Percentiles rank a stretch among this genome's conserved stretches.
Conservation (phyloP, 2,329 filamentous ascomycete species). For the Chrysosporium keratinophilum region DNA sequence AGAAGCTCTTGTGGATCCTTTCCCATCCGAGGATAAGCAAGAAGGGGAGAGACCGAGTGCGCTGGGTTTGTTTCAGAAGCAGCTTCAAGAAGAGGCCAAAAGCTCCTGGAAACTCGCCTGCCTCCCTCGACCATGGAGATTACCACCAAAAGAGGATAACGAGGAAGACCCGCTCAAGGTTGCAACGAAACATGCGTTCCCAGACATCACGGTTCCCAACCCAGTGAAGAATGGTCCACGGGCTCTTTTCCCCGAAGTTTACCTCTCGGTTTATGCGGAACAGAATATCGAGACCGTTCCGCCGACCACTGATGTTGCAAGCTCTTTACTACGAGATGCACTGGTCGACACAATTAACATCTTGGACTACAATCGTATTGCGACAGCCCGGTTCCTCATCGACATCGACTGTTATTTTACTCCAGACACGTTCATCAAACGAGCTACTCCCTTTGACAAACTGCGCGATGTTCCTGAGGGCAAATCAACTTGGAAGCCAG, state of each 20-base stretch:
- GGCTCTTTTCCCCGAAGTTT: slow-evolving; percentile 81
- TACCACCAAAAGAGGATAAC: slow-evolving; percentile 27
- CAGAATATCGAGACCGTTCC: slow-evolving; percentile 88
- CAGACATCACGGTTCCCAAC: slow-evolving; percentile 62
- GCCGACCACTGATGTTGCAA: slow-evolving; percentile 60
- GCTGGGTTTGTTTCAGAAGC: slow-evolving; percentile 72
- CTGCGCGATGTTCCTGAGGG: slow-evolving; percentile 57
- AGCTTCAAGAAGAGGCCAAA: slow-evolving; percentile 66
- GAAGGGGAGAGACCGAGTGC: slow-evolving; percentile 58
- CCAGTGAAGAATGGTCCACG: slow-evolving; percentile 63
- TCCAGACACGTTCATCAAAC: slow-evolving; percentile 80
- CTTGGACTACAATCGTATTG: slow-evolving; percentile 82
- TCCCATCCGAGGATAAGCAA: slow-evolving; percentile 44
- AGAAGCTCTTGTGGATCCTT: slow-evolving; percentile 78
- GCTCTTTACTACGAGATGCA: slow-evolving; percentile 73
- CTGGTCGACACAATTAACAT: slow-evolving; percentile 89
- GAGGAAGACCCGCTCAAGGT: slow-evolving; percentile 50
- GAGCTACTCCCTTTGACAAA: slow-evolving; percentile 84
- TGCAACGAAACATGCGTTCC: slow-evolving; percentile 64
- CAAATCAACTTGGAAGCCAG: slow-evolving; percentile 83
- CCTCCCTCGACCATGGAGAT: slow-evolving; percentile 48
- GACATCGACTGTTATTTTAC: slow-evolving; percentile 93
- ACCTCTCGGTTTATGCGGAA: slow-evolving; percentile 80
- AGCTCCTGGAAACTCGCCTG: slow-evolving; percentile 64
- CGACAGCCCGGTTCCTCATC: slow-evolving; percentile 77